Base-by-base conservation (phyloP, 2,329 filamentous ascomycete genomes). In the Fusarium sp. region DNA sequence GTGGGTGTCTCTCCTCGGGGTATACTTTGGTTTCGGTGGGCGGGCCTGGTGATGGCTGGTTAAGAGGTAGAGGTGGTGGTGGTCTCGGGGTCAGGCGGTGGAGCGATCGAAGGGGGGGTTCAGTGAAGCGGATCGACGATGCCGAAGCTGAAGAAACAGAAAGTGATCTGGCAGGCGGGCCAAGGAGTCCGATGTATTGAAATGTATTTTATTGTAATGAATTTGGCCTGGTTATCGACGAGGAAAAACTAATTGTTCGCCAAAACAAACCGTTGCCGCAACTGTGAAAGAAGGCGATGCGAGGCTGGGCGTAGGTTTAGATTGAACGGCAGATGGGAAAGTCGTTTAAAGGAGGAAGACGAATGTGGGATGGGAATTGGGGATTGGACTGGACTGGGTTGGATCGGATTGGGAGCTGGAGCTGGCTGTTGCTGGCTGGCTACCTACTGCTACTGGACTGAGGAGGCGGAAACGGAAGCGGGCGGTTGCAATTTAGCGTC, bases 31-130 rank as follows among this genome's bases (percentile, higher is more conserved):
- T 49, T 8, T 32, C 38, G 44, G 39, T 38, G 55, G 30, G 57
- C 56, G 45, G 49, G 44, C 42, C 62, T 55, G 67, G 57, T 56
- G 60, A 68, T 63, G 63, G 67, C 48, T 67, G 59, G 58, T 50
- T 36, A 36, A 36, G 30, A 34, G 32, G 40, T 45, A 63, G 47
- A 52, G 56, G 64, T 50, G 52, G 63, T 50, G 52, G 56, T 64
- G 59, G 68, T 69, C 60, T 69, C 53, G 59, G 59, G 62, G 55
- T 62, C 69, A 59, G 70, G 70, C 69, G 70, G 70, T 72, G 69
- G 70, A 72, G 69, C 70, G 55, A 64, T 71, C 67, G 62, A 72
- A 69, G 70, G 69, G 69, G 65, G 65, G 63, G 34, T 38, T 63
- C 17, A 61, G 52, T 58, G 59, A 55, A 68, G 57, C 66, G 54